Conservation (phyloP, 352 stramenopile genomes). For the Pythium plurisporium region DNA sequence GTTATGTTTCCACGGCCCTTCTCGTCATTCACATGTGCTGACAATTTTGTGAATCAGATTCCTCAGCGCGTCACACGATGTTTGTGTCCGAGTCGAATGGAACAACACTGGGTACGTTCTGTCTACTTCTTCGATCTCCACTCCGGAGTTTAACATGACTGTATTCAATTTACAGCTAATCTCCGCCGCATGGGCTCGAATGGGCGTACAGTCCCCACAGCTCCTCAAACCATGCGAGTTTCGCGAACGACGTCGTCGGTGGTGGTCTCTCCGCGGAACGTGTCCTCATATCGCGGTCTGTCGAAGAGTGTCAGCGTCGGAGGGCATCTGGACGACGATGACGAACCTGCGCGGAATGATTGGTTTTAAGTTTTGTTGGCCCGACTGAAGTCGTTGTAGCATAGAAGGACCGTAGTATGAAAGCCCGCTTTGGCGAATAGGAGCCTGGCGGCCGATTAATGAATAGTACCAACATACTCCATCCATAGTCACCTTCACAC, state of each 20-base stretch:
- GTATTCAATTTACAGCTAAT: constrained; percentile 30
- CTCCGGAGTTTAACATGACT: background rate
- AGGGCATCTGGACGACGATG: constrained; percentile 50
- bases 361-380: constrained; percentile 58
- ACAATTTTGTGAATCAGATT: constrained; percentile 17
- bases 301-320: constrained; percentile 75
- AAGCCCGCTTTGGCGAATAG: constrained; percentile 20
- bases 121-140: background rate
- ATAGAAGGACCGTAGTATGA: constrained; percentile 23
- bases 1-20: background rate
- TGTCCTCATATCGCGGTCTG: constrained; percentile 37
- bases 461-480: constrained; percentile 19
- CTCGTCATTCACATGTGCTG: background rate
- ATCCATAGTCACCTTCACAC: no score
- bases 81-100: constrained; percentile 32
- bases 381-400: constrained; percentile 22
- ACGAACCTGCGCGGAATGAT: constrained; percentile 65
- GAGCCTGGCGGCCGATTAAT: constrained; percentile 13
- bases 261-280: constrained; percentile 40
- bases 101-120: constrained; percentile 31
- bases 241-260: constrained; percentile 41
- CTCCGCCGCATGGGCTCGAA: constrained; percentile 50
- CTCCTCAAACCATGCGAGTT: constrained; percentile 41
- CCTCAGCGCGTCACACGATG: constrained; percentile 39
- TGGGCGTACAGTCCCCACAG: constrained; percentile 25